phyloP scores from a whole-genome alignment of 257 asterid species.

The Solanum chiquidenum region DNA sequence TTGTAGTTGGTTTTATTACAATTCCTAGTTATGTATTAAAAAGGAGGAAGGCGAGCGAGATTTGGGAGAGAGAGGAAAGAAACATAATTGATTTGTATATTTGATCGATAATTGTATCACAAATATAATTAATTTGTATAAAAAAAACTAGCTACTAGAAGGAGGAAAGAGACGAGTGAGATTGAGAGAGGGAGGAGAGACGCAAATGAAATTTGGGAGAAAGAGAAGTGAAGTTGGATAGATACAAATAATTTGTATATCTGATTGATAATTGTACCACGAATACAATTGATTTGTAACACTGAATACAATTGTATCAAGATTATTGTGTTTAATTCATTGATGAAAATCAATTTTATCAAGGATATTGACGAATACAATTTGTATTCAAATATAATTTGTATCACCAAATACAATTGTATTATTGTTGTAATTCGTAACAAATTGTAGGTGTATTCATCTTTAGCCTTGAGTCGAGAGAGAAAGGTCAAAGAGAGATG shows the following conservation, averaged over 20 bases:
- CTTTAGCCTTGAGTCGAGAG: neutral
- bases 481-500: too few species aligned
- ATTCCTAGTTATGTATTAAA: too few species aligned
- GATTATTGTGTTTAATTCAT: neutral
- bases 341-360: neutral
- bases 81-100: too few species aligned
- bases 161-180: neutral
- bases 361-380: fast-evolving
- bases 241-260: neutral
- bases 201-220: fast-evolving
- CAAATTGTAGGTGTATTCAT: neutral
- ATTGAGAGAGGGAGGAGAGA: neutral
- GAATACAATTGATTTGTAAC: neutral
- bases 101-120: too few species aligned
- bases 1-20: too few species aligned
- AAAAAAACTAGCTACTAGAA: neutral
- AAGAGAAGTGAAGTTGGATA: neutral
- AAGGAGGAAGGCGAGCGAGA: fast-evolving
- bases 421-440: neutral
- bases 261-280: neutral
- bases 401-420: neutral
- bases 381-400: neutral
- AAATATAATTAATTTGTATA: too few species aligned
- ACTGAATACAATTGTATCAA: neutral
- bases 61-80: too few species aligned